A percentile compares a stretch with the other conserved stretches of the same genome.
Conservation (phyloP, 495 filamentous ascomycete genomes). For the Talaromyces adpressus region DNA sequence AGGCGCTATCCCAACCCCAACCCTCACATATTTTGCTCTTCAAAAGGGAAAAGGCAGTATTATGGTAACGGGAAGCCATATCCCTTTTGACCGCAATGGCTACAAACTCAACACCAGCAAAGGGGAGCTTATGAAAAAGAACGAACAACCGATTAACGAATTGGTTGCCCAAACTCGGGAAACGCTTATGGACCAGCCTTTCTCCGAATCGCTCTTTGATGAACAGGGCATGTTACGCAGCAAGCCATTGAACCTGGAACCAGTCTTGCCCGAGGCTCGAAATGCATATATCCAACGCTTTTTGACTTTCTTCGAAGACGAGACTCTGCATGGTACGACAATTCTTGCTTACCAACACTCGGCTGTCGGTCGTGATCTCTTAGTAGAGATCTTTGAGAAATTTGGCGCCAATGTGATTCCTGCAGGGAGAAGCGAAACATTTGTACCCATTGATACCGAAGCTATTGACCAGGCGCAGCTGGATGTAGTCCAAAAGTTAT, state of each 20-base stretch:
- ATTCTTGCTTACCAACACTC: constrained; percentile 24
- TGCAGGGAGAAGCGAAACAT: constrained; percentile 20
- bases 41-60: constrained; percentile 21
- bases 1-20: constrained; percentile 24
- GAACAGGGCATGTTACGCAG: constrained; percentile 18
- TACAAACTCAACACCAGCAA: constrained; percentile 23
- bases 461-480: constrained; percentile 23
- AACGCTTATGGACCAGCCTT: constrained; percentile 15
- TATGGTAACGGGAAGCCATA: constrained; percentile 26
- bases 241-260: constrained; percentile 1
- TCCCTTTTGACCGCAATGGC: constrained; percentile 26
- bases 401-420: constrained; percentile 18
- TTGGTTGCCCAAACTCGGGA: constrained; percentile 13
- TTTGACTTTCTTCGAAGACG: constrained; percentile 18
- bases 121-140: constrained; percentile 22
- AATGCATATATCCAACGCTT: constrained; percentile 19
- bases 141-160: constrained; percentile 22
- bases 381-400: constrained; percentile 10
- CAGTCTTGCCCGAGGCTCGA: constrained; percentile 10
- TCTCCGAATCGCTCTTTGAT: constrained; percentile 19
- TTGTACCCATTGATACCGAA: constrained; percentile 24
- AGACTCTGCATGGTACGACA: constrained; percentile 17
- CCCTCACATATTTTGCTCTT: constrained; percentile 18
- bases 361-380: constrained; percentile 19
- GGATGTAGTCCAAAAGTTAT: constrained; percentile 14